Conservation (phyloP, 2,329 filamentous ascomycete genomes). For the Xylariaceae sp. region DNA sequence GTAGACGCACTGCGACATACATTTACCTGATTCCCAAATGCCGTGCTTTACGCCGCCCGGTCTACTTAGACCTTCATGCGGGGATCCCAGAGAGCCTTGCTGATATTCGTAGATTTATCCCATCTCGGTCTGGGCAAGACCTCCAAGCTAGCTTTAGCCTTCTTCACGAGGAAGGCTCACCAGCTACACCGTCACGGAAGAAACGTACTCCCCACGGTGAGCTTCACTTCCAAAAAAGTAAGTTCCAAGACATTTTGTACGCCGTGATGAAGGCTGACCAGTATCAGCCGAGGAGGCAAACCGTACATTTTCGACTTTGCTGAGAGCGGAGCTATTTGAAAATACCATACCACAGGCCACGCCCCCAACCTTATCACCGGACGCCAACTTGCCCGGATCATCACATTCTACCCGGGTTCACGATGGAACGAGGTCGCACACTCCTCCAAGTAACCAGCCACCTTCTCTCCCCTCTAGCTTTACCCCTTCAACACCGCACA, state of each 20-base stretch:
- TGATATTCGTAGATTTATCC: conserved; percentile 76
- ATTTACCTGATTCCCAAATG: background rate
- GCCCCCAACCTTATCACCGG: conserved; percentile 66
- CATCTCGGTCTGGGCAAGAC: conserved; percentile 90
- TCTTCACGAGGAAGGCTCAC: conserved; percentile 90
- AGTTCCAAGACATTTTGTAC: conserved; percentile 38
- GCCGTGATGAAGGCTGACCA: conserved; percentile 32
- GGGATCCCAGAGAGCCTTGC: background rate
- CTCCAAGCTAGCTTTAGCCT: conserved; percentile 91
- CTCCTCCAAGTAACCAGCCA: conserved; percentile 73
- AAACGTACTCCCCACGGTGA: conserved; percentile 87
- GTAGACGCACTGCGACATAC: conserved; percentile 13
- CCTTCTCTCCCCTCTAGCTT: conserved; percentile 73
- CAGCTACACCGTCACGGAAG: conserved; percentile 84
- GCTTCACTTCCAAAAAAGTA: conserved; percentile 92
- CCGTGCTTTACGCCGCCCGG: too few species aligned
- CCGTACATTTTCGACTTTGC: conserved; percentile 83
- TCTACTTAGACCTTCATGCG: background rate
- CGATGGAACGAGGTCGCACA: conserved; percentile 76
- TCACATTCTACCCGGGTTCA: conserved; percentile 61
- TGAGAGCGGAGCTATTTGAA: conserved; percentile 93
- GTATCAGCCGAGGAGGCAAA: conserved; percentile 86
- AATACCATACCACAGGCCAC: conserved; percentile 83
- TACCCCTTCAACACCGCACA: conserved; percentile 94
- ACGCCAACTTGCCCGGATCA: conserved; percentile 56